These are phyloP conservation scores for Rhizophagus sp. DNA, from an alignment of 192 early-diverging fungal species.

Conservation along the genomic window DNA sequence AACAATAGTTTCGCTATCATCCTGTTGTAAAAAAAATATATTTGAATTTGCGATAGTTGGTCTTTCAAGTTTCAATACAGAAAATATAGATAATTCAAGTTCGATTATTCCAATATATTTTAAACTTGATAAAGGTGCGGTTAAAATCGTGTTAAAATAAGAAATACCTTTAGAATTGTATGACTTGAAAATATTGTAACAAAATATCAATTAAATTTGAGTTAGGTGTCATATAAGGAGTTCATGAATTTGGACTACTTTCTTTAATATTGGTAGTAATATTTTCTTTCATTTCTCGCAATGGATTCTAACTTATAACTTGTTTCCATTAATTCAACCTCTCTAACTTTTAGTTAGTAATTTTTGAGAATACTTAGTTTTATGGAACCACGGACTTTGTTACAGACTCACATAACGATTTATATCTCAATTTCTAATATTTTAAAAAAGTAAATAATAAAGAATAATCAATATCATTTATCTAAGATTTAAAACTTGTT, in stretches of 20 bases:
- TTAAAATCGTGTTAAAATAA: background rate
- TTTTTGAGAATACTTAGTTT: conserved; percentile 46
- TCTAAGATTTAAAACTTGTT: too few relatives aligned
- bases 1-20: too few relatives aligned
- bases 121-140: background rate
- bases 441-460: too few relatives aligned
- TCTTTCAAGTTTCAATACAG: too few relatives aligned
- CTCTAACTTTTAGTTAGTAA: conserved; percentile 68
- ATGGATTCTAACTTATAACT: conserved; percentile 47
- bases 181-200: background rate
- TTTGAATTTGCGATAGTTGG: too few relatives aligned
- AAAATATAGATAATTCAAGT: too few relatives aligned
- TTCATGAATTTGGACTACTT: background rate
- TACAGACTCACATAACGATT: conserved; percentile 64
- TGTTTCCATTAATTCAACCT: conserved; percentile 66
- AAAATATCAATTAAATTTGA: background rate
- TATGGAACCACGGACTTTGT: conserved; percentile 51
- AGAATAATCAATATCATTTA: too few relatives aligned
- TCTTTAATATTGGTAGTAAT: conserved; percentile 6
- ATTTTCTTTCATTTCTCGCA: conserved; percentile 23
- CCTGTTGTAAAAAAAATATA: too few relatives aligned
- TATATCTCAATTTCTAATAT: too few relatives aligned
- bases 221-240: background rate
- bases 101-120: background rate
- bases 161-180: too few relatives aligned